Evolutionary conservation across 2,329 filamentous ascomycete genomes (phyloP).

Genomic region (Claviceps sp.): DNA sequence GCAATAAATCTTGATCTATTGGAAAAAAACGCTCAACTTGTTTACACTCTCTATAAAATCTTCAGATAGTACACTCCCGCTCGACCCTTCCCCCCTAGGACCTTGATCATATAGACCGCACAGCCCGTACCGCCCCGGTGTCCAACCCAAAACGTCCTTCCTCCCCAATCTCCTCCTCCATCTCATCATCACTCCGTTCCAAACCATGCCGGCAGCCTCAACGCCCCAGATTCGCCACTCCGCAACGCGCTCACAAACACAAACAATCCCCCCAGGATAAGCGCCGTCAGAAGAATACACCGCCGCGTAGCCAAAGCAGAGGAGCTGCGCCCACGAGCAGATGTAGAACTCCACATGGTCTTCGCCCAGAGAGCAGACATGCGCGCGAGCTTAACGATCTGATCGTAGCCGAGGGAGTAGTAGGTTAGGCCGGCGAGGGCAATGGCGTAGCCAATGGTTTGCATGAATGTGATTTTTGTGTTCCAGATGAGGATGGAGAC

Average conservation of each 20-base stretch:
- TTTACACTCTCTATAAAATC: too few relatives aligned
- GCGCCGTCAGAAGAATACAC: conserved; percentile 6
- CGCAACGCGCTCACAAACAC: conserved; percentile 8
- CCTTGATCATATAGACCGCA: too few relatives aligned
- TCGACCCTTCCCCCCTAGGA: too few relatives aligned
- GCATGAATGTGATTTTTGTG: conserved; percentile 55
- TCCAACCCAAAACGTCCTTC: background rate
- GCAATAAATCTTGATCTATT: too few relatives aligned
- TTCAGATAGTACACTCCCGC: too few relatives aligned
- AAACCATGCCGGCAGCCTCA: conserved; percentile 4
- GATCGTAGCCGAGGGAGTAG: conserved; percentile 32
- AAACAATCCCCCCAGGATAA: conserved; percentile 7
- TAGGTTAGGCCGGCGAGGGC: conserved; percentile 41
- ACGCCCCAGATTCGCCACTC: conserved; percentile 3
- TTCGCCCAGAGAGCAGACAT: conserved; percentile 13
- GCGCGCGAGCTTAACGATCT: conserved; percentile 14
- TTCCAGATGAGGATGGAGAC: conserved; percentile 67
- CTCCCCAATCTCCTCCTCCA: background rate
- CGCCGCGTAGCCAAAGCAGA: conserved; percentile 5
- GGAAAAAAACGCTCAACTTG: too few relatives aligned
- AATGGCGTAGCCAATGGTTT: conserved; percentile 66
- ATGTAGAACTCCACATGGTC: conserved; percentile 11
- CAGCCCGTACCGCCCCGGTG: too few relatives aligned
- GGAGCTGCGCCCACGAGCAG: conserved; percentile 6
- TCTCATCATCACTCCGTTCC: conserved; percentile 4